Evolutionary conservation across 345 rosid genomes (phyloP), one percentile per base, ranked within the genome.

Genomic region (Mercurialis annua): DNA sequence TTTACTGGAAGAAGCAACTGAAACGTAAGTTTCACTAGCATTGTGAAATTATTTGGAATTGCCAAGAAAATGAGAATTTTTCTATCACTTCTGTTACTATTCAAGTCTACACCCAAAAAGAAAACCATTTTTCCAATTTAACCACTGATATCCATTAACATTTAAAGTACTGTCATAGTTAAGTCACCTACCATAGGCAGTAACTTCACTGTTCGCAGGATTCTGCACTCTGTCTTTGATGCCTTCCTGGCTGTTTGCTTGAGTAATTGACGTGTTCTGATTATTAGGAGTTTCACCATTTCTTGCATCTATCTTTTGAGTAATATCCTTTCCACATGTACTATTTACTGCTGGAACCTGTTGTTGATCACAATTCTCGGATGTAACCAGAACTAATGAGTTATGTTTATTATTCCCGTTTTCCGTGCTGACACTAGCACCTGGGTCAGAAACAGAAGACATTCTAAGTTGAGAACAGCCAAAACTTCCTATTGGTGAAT

Each of bases 111-210:
- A 57, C 2, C 20, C n/a, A 18, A 2, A 21, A 33, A 4, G 15
- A 31, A 30, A 56, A 30, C 1, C 6, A 5, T 21, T 18, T 57
- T 34, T 33, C 10, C 26, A 27, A 15, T 1, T n/a, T 10, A 8
- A 43, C 0, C 20, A 43, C 4, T 42, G 11, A 40, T 60, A 18
- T 60, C 33, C 12, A 29, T 51, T 21, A 65, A 30, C 24, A 21
- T 66, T 58, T 42, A 60, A 27, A 16, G 17, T 17, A 33, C 23
- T 4, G 17, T 51, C 55, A 52, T 24, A 20, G 11, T 43, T 52
- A 23, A 51, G 61, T 24, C 89, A 86, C 67, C 62, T 64, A 71
- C 64, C 15, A 66, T 36, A 46, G 63, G 73, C 76, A 59, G 72
- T 68, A 4, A 23, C 50, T 68, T 78, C 79, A 69, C 24, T 55